Percentiles rank a stretch among this genome's conserved stretches.
Conservation (phyloP, 1,139 yeast genomes). For the Hyphopichia pseudoburtonii region DNA sequence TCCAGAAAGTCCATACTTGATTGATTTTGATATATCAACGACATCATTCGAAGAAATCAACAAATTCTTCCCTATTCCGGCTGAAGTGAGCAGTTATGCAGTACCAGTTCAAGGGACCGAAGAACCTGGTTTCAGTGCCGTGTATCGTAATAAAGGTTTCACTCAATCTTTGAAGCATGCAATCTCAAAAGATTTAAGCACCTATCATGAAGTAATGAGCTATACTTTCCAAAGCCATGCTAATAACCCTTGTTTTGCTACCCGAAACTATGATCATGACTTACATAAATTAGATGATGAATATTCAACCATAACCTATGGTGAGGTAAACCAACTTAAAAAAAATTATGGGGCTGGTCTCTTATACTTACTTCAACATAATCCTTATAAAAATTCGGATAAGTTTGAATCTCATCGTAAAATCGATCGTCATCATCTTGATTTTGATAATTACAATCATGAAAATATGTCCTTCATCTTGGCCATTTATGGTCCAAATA, state of each 20-base stretch:
- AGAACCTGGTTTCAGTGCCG: conserved; percentile 28
- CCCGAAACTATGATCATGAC: conserved; percentile 31
- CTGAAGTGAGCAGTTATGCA: conserved; percentile 14
- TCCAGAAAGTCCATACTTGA: conserved; percentile 18
- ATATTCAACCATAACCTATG: conserved; percentile 21
- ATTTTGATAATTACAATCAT: conserved; percentile 20
- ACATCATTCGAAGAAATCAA: conserved; percentile 16
- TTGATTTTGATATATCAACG: conserved; percentile 11
- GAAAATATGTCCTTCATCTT: conserved; percentile 33
- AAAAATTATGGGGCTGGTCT: conserved; percentile 33
- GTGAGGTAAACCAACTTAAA: conserved; percentile 21
- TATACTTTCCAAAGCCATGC: conserved; percentile 18
- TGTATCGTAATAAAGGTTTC: conserved; percentile 31
- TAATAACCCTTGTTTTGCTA: conserved; percentile 29
- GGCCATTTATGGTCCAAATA: conserved; percentile 34
- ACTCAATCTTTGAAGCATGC: conserved; percentile 23
- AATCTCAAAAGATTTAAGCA: conserved; percentile 24
- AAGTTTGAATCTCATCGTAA: conserved; percentile 23
- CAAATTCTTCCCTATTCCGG: conserved; percentile 25
- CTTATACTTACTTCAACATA: conserved; percentile 26
- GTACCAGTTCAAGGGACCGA: conserved; percentile 31
- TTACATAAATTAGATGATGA: conserved; percentile 18
- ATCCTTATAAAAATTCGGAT: conserved; percentile 24
- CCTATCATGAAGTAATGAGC: conserved; percentile 27
- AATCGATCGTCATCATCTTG: conserved; percentile 24